These are phyloP conservation scores for Annulohypoxylon bovei DNA, from an alignment of 495 filamentous ascomycete genomes.

Conservation along the genomic window DNA sequence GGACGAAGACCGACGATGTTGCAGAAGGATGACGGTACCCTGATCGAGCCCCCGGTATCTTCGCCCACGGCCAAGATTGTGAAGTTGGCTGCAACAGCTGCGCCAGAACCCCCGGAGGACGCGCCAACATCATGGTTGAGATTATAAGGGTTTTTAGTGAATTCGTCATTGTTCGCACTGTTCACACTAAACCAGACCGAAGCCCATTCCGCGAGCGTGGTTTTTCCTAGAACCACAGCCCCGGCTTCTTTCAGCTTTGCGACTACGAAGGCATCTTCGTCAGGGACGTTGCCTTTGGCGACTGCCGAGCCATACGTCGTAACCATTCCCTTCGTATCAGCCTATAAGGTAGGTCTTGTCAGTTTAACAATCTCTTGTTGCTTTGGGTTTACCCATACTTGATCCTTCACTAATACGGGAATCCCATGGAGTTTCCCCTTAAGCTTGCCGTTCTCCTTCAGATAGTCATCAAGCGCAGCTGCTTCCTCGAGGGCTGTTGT, in stretches of 20 bases:
- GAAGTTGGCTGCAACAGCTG: conserved; percentile 46
- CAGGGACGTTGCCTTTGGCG: conserved; percentile 27
- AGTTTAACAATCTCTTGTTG: background rate
- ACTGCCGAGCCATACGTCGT: conserved; percentile 39
- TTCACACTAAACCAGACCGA: conserved; percentile 29
- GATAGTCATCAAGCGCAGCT: conserved; percentile 20
- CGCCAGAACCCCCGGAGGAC: conserved; percentile 44
- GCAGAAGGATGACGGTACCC: conserved; percentile 32
- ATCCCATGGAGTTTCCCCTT: conserved; percentile 44
- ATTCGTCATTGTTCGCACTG: conserved; percentile 34
- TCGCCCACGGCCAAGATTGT: conserved; percentile 44
- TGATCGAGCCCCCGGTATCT: conserved; percentile 41
- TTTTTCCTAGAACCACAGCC: conserved; percentile 57
- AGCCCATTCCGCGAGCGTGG: conserved; percentile 33
- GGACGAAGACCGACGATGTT: conserved; percentile 42
- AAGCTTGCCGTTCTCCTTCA: conserved; percentile 8
- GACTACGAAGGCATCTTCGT: conserved; percentile 48
- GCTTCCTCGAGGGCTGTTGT: conserved; percentile 31
- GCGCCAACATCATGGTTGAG: conserved; percentile 28
- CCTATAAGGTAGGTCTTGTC: background rate
- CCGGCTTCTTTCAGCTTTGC: conserved; percentile 56
- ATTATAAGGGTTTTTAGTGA: conserved; percentile 39
- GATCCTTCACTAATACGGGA: conserved; percentile 44
- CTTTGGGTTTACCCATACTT: conserved; percentile 13
- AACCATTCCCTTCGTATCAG: conserved; percentile 40